These are phyloP conservation scores for Fusarium sp. DNA, from an alignment of 2,329 filamentous ascomycete genomes.

Conservation along the genomic window DNA sequence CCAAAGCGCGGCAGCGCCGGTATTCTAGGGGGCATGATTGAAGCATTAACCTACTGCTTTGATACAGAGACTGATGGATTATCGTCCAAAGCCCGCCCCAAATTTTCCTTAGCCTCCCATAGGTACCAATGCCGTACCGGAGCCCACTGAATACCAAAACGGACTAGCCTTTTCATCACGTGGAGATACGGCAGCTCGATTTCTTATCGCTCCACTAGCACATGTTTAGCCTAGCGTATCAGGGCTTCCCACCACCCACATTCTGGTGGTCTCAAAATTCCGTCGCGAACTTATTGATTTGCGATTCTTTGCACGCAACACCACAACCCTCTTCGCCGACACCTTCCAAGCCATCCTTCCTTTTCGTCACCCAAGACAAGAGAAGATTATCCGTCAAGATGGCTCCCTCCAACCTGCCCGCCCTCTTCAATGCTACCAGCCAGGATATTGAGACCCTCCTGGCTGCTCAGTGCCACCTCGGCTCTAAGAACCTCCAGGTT, in stretches of 20 bases:
- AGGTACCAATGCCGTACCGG: conserved; percentile 13
- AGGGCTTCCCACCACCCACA: conserved; percentile 52
- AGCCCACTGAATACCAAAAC: neutral
- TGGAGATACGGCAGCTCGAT: conserved; percentile 28
- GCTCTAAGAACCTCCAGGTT: conserved; percentile 99
- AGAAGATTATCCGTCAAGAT: conserved; percentile 71
- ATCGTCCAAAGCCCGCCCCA: conserved; percentile 40
- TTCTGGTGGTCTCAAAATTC: conserved; percentile 48
- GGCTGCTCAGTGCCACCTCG: conserved; percentile 94
- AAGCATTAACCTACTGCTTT: conserved; percentile 41
- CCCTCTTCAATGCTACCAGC: conserved; percentile 95
- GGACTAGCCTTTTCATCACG: conserved; percentile 45
- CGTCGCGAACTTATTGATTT: conserved; percentile 55
- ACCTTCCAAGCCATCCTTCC: conserved; percentile 41
- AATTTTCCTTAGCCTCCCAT: conserved; percentile 47
- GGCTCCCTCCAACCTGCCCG: conserved; percentile 93
- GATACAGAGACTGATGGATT: conserved; percentile 35
- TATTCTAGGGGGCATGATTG: conserved; percentile 74
- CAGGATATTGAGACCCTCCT: conserved; percentile 99
- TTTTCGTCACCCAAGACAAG: conserved; percentile 45
- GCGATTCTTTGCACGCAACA: conserved; percentile 41
- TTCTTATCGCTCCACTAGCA: conserved; percentile 31
- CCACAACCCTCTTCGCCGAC: conserved; percentile 41
- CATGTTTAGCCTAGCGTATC: conserved; percentile 41
- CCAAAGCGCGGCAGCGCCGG: conserved; percentile 67